phyloP scores from a whole-genome alignment of 257 asterid genomes.

The Solanum sparsipilum region DNA sequence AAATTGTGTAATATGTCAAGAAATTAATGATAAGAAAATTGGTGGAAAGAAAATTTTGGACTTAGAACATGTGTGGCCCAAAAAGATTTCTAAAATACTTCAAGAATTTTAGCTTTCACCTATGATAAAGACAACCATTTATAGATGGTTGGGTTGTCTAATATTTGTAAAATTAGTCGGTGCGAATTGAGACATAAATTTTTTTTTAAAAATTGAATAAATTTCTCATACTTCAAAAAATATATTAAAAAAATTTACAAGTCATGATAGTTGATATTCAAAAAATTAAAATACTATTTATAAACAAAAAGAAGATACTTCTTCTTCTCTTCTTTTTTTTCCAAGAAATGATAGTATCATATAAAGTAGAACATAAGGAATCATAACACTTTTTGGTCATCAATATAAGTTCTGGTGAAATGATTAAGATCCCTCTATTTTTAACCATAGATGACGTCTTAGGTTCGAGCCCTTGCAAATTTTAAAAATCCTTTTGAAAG shows the following conservation, averaged over 20 bases:
- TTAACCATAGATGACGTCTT: neutral
- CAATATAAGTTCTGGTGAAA: neutral
- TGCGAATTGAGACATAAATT: neutral
- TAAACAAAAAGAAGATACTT: neutral
- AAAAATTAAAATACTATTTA: neutral
- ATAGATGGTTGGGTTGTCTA: neutral
- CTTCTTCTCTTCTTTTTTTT: neutral
- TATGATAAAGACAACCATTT: neutral
- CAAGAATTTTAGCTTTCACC: neutral
- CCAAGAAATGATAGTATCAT: neutral
- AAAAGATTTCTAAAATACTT: neutral
- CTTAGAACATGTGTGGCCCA: neutral
- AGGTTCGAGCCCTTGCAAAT: neutral
- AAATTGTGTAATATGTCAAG: neutral
- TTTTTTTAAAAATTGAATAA: no score
- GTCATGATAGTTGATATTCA: neutral
- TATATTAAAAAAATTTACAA: neutral
- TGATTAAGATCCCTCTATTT: neutral
- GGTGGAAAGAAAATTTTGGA: neutral
- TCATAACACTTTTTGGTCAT: neutral
- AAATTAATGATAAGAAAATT: neutral
- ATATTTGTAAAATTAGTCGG: neutral
- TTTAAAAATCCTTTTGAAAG: rapidly evolving
- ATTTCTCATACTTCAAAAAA: neutral
- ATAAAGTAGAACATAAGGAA: neutral